A percentile compares a stretch with the other conserved stretches of the same genome.
Conservation (phyloP, 2,329 filamentous ascomycete genomes). For the Fusarium hainanense region DNA sequence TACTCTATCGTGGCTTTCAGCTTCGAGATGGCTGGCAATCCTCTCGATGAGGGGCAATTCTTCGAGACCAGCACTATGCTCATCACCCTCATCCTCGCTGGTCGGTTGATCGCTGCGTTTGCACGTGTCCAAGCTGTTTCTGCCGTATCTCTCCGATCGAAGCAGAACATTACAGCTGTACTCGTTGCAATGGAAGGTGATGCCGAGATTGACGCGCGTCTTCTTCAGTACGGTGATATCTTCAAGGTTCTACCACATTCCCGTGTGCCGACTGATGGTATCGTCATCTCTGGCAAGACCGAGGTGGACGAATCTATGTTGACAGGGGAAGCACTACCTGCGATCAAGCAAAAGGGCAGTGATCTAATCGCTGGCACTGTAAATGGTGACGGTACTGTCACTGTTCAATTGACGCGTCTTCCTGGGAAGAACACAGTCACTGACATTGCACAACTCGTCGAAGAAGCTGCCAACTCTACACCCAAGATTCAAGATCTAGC, state of each 20-base stretch:
- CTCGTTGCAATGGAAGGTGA: conserved; percentile 52
- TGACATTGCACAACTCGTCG: conserved; percentile 68
- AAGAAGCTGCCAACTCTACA: conserved; percentile 69
- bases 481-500: conserved; percentile 68
- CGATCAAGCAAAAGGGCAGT: conserved; percentile 7
- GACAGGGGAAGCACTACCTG: not conserved
- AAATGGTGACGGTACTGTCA: conserved; percentile 59
- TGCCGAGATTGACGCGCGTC: conserved; percentile 62
- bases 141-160: conserved; percentile 52
- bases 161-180: conserved; percentile 63
- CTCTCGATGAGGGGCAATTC: conserved; percentile 36
- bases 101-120: conserved; percentile 53
- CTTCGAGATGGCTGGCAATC: conserved; percentile 48
- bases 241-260: conserved; percentile 64
- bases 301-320: conserved; percentile 75
- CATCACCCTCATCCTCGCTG: conserved; percentile 54
- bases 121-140: conserved; percentile 52
- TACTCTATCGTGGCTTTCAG: conserved; percentile 59
- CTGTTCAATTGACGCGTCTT: conserved; percentile 62
- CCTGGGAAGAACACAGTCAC: conserved; percentile 68
- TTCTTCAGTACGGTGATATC: conserved; percentile 68
- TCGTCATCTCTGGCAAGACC: conserved; percentile 62
- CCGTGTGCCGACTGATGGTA: conserved; percentile 67
- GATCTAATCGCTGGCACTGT: conserved; percentile 12
- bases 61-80: conserved; percentile 57